phyloP scores from a whole-genome alignment of 23 red algal genomes.

The Gracilaria gracilis region DNA sequence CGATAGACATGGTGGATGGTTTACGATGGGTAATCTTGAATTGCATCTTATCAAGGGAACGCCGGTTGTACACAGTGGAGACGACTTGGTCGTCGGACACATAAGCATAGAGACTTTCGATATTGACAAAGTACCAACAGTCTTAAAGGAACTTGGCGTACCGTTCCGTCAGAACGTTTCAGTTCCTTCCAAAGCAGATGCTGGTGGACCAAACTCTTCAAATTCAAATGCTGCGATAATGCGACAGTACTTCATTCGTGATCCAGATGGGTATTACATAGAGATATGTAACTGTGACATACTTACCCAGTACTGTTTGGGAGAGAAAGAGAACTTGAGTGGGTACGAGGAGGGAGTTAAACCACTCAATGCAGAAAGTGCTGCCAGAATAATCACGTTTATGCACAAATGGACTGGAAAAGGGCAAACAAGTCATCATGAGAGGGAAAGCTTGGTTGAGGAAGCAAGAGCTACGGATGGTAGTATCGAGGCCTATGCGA shows the following conservation, averaged over 20 bases:
- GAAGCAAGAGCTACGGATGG: neutral
- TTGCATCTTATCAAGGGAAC: slow-evolving; percentile 56
- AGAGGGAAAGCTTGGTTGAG: neutral
- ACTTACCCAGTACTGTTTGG: slow-evolving; percentile 34
- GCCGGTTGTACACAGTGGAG: slow-evolving; percentile 14
- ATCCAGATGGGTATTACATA: slow-evolving; percentile 67
- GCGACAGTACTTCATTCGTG: slow-evolving; percentile 49
- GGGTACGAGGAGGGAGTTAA: slow-evolving; percentile 5
- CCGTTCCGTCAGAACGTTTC: slow-evolving; percentile 67
- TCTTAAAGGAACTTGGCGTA: slow-evolving; percentile 2
- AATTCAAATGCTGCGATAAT: slow-evolving; percentile 26
- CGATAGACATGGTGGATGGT: slow-evolving; percentile 59
- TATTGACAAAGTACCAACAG: slow-evolving; percentile 25
- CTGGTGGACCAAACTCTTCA: neutral
- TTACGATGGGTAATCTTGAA: slow-evolving; percentile 61
- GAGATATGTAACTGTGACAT: slow-evolving; percentile 56
- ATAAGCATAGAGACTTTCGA: slow-evolving; percentile 57
- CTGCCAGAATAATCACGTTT: neutral
- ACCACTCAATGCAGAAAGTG: neutral
- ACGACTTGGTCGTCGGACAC: slow-evolving; percentile 54
- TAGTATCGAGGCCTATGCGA: neutral
- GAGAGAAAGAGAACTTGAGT: slow-evolving; percentile 2
- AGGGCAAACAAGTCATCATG: neutral
- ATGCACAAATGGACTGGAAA: slow-evolving; percentile 32
- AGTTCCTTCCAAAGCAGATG: slow-evolving; percentile 16